phyloP scores from a whole-genome alignment of 2,329 filamentous ascomycete species.

The Exophiala sp. region DNA sequence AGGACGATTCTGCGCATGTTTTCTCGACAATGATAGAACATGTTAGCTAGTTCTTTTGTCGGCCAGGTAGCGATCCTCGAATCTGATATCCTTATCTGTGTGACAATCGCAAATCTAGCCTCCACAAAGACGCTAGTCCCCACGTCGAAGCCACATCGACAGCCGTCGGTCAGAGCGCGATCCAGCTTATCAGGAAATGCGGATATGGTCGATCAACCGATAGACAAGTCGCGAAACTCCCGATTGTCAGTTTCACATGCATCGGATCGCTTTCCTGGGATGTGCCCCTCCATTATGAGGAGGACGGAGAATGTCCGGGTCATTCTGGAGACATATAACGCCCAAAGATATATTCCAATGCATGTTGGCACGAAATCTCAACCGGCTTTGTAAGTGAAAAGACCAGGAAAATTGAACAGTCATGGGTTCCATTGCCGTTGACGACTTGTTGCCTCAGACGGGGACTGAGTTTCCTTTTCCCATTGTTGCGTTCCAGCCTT shows the following conservation, averaged over 20 bases:
- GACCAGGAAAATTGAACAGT: not conserved
- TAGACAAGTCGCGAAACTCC: not conserved
- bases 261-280: not conserved
- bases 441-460: not conserved
- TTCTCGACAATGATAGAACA: too few relatives aligned
- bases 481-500: conserved; percentile 38
- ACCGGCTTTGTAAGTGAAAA: not conserved
- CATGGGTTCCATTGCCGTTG: not conserved
- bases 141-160: not conserved
- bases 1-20: not conserved
- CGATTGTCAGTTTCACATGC: not conserved
- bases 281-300: not conserved
- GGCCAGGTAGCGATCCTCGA: too few relatives aligned
- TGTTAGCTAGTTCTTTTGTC: too few relatives aligned
- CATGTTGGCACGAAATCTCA: not conserved
- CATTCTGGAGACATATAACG: not conserved
- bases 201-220: not conserved
- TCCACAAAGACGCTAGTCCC: too few relatives aligned
- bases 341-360: not conserved
- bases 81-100: too few relatives aligned
- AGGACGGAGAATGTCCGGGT: not conserved
- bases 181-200: not conserved
- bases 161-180: not conserved
- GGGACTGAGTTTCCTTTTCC: conserved; percentile 28
- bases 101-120: too few relatives aligned